Evolutionary conservation across 108 stramenopile genomes (phyloP).

Genomic region (Discostella stelligeroides): DNA sequence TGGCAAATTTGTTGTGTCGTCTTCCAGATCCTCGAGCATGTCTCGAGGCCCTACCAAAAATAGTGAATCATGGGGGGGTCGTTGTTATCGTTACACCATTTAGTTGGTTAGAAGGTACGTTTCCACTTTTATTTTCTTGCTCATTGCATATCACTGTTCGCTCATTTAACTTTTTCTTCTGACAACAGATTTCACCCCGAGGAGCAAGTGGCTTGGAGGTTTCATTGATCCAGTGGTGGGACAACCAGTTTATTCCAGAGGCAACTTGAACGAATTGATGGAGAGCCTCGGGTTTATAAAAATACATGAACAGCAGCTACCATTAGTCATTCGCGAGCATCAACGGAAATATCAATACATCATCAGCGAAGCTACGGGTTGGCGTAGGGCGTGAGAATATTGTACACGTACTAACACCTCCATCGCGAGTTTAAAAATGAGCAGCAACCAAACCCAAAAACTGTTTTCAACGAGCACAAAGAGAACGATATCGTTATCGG

Average conservation of each 20-base stretch:
- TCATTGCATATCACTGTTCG: background rate
- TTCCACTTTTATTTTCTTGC: background rate
- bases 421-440: no score
- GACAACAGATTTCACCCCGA: conserved; percentile 76
- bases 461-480: background rate
- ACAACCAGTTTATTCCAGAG: conserved; percentile 64
- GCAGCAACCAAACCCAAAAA: background rate
- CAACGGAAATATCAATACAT: conserved; percentile 93
- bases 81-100: conserved; percentile 89
- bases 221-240: conserved; percentile 63
- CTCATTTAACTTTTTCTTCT: background rate
- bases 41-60: conserved; percentile 58
- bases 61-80: conserved; percentile 83
- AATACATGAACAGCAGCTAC: conserved; percentile 79
- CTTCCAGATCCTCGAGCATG: conserved; percentile 78
- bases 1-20: conserved; percentile 88
- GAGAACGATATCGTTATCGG: no score
- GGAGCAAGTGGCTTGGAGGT: conserved; percentile 81
- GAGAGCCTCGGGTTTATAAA: conserved; percentile 75
- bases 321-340: conserved; percentile 93
- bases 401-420: no score
- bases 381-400: conserved; percentile 51
- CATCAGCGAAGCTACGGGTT: conserved; percentile 86
- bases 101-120: conserved; percentile 69
- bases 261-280: conserved; percentile 71